Percentiles rank a stretch among this genome's conserved stretches.
Evolutionary conservation across 495 filamentous ascomycete genomes (phyloP).

Genomic region (Penicillium mononematosum): DNA sequence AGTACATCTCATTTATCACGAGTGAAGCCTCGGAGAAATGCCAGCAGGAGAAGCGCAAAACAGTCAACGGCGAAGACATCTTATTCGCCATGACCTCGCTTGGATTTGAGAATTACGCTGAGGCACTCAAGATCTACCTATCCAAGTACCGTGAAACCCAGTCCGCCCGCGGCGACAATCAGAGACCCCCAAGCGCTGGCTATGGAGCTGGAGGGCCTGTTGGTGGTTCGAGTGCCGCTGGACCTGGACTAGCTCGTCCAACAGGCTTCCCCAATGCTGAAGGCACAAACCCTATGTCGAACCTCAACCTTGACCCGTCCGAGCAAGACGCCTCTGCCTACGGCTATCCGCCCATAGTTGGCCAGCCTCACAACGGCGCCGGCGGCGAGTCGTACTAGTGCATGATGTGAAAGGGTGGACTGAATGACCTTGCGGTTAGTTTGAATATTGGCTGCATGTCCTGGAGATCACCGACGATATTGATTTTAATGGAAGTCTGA

Average conservation of each 20-base stretch:
- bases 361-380: slow-evolving; percentile 66
- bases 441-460: not conserved
- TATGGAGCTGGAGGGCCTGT: slow-evolving; percentile 54
- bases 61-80: slow-evolving; percentile 98
- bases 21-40: slow-evolving; percentile 99
- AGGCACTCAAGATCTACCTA: slow-evolving; percentile 96
- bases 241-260: slow-evolving; percentile 47
- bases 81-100: slow-evolving; percentile 98
- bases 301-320: slow-evolving; percentile 58
- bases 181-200: slow-evolving; percentile 69
- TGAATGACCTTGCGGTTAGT: not conserved
- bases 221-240: slow-evolving; percentile 35
- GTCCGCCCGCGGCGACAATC: slow-evolving; percentile 72
- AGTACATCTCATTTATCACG: slow-evolving; percentile 99
- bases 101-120: slow-evolving; percentile 97
- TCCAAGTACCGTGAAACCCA: slow-evolving; percentile 95
- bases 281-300: slow-evolving; percentile 58
- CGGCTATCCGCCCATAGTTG: slow-evolving; percentile 63
- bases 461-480: not conserved
- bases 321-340: slow-evolving; percentile 58
- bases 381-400: slow-evolving; percentile 52
- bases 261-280: slow-evolving; percentile 57
- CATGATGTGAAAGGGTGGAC: not conserved
- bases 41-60: slow-evolving; percentile 98
- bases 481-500: slow-evolving; percentile 11